Evolutionary conservation across 2,329 filamentous ascomycete species (phyloP), one percentile per base, ranked within the genome.

Genomic region (Monosporascus ibericus): DNA sequence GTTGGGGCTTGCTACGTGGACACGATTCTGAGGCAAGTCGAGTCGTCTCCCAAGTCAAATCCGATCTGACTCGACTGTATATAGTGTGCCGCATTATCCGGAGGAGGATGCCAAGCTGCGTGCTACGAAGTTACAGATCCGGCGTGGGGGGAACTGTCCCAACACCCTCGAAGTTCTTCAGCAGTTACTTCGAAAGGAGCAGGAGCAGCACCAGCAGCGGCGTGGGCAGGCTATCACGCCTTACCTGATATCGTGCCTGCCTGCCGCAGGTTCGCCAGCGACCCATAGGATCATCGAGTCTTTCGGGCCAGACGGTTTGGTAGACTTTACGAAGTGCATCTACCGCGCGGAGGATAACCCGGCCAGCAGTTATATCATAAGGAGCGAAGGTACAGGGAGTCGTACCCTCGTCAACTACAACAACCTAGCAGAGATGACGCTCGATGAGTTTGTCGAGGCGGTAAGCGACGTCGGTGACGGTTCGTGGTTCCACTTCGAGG

Each of bases 401-500:
- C 76, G 87, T 44, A 90, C 87, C 0, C 81, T 90, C 52, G 81
- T 90, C 52, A 90, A 85, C 65, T 80, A 84, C 67, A 88, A 84
- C 61, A 75, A 78, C 52, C 74, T 90, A 37, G 77, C 78, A 1
- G 86, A 90, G 58, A 88, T 90, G 84, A 84, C 76, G 6, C 57
- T 68, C 5, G 70, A 70, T 7, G 87, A 90, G 67, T 88, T 90
- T 54, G 62, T 66, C 17, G 54, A 52, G 14, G 69, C 78, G 20
- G 73, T 70, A 38, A 64, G 71, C 22, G 61, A 61, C 5, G 53
- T 63, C 8, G 60, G 68, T 37, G 63, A 68, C 34, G 65, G 69
- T 50, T 72, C 69, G 24, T 89, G 84, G 85, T 87, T 83, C 72
- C 87, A 90, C 71, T 90, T 89, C 60, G 86, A 90, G 75, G 84